A percentile compares a stretch with the other conserved stretches of the same genome.
Conservation (phyloP, 495 filamentous ascomycete genomes). For the Darksidea phi region DNA sequence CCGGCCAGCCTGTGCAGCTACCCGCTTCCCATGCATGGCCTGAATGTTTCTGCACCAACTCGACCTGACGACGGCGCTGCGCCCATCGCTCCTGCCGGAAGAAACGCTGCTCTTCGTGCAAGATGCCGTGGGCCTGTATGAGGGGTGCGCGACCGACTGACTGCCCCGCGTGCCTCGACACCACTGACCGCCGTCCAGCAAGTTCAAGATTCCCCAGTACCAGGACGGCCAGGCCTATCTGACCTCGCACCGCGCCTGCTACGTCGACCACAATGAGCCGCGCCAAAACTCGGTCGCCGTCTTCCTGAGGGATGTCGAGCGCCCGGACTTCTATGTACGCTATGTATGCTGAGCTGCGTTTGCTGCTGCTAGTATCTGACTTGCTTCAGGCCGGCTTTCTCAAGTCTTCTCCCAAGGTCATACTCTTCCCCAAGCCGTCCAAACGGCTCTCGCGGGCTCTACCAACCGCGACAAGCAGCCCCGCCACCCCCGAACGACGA, state of each 20-base stretch:
- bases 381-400: slow-evolving; percentile 75
- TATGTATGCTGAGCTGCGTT: slow-evolving; percentile 3
- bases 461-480: slow-evolving; percentile 34
- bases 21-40: slow-evolving; percentile 47
- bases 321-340: slow-evolving; percentile 81
- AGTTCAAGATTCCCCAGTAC: slow-evolving; percentile 89
- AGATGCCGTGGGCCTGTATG: slow-evolving; percentile 94
- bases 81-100: slow-evolving; percentile 85
- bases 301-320: slow-evolving; percentile 86
- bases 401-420: slow-evolving; percentile 93
- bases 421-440: slow-evolving; percentile 71
- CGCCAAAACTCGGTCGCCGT: slow-evolving; percentile 81
- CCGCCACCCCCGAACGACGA: slow-evolving; percentile 48
- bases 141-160: slow-evolving; percentile 66
- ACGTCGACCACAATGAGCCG: slow-evolving; percentile 86
- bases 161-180: neutral
- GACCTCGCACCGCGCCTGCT: slow-evolving; percentile 91
- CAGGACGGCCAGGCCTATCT: slow-evolving; percentile 96
- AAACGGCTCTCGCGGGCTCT: slow-evolving; percentile 54
- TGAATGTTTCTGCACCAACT: slow-evolving; percentile 95
- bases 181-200: slow-evolving; percentile 53
- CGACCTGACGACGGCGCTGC: slow-evolving; percentile 91
- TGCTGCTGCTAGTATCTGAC: too few relatives aligned
- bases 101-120: slow-evolving; percentile 92
- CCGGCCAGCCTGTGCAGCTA: neutral